Evolutionary conservation across 176 grass and related monocot species (phyloP), one percentile per base, ranked within the genome.

Genomic region (Oropetium thomaeum): DNA sequence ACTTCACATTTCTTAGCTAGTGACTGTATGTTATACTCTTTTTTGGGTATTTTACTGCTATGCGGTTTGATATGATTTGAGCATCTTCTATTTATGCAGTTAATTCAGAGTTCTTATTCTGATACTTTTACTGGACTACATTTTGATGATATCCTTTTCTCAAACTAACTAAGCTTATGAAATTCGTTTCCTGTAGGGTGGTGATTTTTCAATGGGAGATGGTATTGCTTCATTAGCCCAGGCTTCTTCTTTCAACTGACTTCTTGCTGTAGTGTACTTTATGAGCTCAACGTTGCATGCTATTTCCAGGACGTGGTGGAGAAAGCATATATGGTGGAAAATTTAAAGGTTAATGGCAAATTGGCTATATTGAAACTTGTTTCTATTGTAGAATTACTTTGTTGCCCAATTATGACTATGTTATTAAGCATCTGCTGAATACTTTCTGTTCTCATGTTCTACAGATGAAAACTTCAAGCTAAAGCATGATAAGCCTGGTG

Each of bases 281-380:
- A 67, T 79, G 81, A 87, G 87, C 84, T 87, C 84, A 82, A 89
- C 40, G 2, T 84, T 89, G 71, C 79, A 67, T 93, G 77, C 81
- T 93, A 76, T 93, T 93, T 93, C 90, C 90, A 93, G 90, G 90
- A 84, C 54, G 77, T 82, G 90, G 90, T 84, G 90, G 90, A 62
- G 90, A 93, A 69, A 93, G 90, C 65, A 87, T 89, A 65, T 93
- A 93, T 89, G 90, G 90, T 82, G 84, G 81, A 76, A 93, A 89
- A 81, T 93, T 93, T 82, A 49, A 74, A 89, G 87, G 90, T 93
- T 67, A 58, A 58, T 49, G 13, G 42, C 12, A 15, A 44, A 44
- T 44, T 77, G 40, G 59, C 7, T 83, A 82, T 13, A 51, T 34
- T 52, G 58, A 62, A 67, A 63, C 58, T 42, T 71, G 19, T 60